phyloP scores from a whole-genome alignment of 176 grass and related monocot genomes.

The Pontederia paniculata region DNA sequence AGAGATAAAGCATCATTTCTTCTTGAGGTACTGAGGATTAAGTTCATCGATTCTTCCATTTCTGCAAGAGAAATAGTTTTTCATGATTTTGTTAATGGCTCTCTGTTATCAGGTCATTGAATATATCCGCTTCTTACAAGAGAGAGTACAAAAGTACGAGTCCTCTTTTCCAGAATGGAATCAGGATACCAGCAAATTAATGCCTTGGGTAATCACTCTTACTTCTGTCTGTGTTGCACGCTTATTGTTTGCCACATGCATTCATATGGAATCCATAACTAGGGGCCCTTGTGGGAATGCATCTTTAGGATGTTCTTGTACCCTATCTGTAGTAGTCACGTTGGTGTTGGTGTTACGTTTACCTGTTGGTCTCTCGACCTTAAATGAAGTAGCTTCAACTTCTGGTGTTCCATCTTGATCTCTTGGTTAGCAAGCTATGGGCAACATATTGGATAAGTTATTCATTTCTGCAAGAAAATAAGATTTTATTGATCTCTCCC shows the following conservation, averaged over 20 bases:
- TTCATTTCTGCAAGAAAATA: not conserved
- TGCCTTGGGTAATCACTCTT: conserved; percentile 14
- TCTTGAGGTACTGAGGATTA: not conserved
- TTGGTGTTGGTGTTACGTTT: not conserved
- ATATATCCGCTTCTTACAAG: conserved; percentile 22
- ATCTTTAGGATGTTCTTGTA: not conserved
- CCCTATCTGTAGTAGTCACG: too few species aligned
- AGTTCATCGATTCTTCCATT: not conserved
- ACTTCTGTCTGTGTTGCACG: not conserved
- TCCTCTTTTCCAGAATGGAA: conserved; percentile 8
- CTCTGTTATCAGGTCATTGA: conserved; percentile 14
- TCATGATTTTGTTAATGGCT: not conserved
- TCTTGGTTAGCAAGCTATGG: not conserved
- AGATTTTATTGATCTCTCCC: too few species aligned
- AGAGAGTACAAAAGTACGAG: conserved; percentile 15
- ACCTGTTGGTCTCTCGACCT: too few species aligned
- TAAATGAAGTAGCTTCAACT: too few species aligned
- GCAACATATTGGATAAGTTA: not conserved
- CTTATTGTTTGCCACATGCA: too few species aligned
- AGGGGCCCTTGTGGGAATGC: too few species aligned
- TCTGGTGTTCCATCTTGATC: too few species aligned
- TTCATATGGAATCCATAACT: too few species aligned
- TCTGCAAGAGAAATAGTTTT: not conserved
- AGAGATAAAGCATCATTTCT: conserved; percentile 11
- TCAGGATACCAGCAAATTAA: conserved; percentile 24